These are phyloP conservation scores for Sugiyamaella lignohabitans DNA, from an alignment of 805 yeast genomes.

Conservation along the genomic window DNA sequence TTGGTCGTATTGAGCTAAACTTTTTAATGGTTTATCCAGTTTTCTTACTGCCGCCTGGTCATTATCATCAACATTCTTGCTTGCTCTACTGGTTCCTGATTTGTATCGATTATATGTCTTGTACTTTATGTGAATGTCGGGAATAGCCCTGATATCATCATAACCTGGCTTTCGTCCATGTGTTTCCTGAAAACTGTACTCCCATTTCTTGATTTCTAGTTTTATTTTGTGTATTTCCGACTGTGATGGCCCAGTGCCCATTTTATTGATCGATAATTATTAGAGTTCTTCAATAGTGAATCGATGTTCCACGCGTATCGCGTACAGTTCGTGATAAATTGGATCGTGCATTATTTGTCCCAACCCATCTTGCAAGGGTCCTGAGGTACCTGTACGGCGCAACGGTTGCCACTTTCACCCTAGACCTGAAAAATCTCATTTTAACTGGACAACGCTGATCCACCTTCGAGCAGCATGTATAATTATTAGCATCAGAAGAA, in stretches of 20 bases:
- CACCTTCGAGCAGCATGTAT: too few species aligned
- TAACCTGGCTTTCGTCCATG: slow-evolving; percentile 42
- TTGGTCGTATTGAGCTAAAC: too few species aligned
- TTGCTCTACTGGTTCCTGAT: too few species aligned
- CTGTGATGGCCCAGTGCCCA: background rate
- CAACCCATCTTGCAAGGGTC: too few species aligned
- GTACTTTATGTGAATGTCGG: slow-evolving; percentile 19
- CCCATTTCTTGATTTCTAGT: slow-evolving; percentile 50
- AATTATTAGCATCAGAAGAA: background rate
- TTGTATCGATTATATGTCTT: slow-evolving; percentile 19
- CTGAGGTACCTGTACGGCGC: background rate
- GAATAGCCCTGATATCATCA: slow-evolving; percentile 41
- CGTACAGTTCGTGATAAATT: too few species aligned
- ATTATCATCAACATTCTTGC: too few species aligned
- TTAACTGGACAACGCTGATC: background rate
- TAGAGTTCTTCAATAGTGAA: too few species aligned
- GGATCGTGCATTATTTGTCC: too few species aligned
- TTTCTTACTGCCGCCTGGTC: background rate
- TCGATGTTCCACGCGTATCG: too few species aligned
- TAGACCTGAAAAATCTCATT: background rate
- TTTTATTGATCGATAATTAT: too few species aligned
- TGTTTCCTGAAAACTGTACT: slow-evolving; percentile 36
- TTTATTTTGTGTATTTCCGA: slow-evolving; percentile 29
- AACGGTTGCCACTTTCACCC: background rate
- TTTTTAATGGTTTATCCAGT: background rate